A percentile compares a stretch with the other conserved stretches of the same genome.
These are phyloP conservation scores for Hawksworthiomyces lignivorus DNA, from an alignment of 2,329 filamentous ascomycete genomes.

Conservation along the genomic window DNA sequence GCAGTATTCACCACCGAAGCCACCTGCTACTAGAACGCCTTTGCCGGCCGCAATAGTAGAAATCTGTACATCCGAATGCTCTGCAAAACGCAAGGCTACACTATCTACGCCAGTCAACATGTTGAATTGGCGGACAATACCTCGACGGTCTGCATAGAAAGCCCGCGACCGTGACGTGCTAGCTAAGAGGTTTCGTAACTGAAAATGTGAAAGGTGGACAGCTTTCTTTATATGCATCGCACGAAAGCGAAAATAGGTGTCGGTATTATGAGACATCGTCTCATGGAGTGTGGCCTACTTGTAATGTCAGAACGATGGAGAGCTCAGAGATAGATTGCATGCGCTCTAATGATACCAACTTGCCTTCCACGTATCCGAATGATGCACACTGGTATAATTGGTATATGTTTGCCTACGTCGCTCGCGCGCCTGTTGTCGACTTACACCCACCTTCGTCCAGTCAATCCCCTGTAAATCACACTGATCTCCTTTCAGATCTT, in stretches of 20 bases:
- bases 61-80: constrained; percentile 30
- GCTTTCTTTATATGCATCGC: constrained; percentile 48
- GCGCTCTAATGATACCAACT: too few species aligned
- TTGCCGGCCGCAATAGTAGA: constrained; percentile 45
- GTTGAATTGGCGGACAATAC: constrained; percentile 45
- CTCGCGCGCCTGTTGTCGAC: constrained; percentile 39
- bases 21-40: constrained; percentile 51
- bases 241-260: constrained; percentile 51
- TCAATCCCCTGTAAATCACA: constrained; percentile 54
- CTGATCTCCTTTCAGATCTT: constrained; percentile 45
- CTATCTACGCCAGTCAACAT: constrained; percentile 39
- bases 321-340: too few species aligned
- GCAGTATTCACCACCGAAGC: constrained; percentile 49
- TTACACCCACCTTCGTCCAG: constrained; percentile 46
- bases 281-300: constrained; percentile 18
- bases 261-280: constrained; percentile 27
- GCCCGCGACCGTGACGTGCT: constrained; percentile 46
- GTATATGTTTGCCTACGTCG: constrained; percentile 41
- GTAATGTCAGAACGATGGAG: neutral
- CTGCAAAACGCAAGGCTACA: constrained; percentile 35
- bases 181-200: constrained; percentile 55
- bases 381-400: constrained; percentile 49
- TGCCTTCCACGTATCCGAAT: constrained; percentile 41
- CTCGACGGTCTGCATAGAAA: constrained; percentile 47
- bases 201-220: constrained; percentile 55